Evolutionary conservation across 2,329 filamentous ascomycete species (phyloP), one percentile per base, ranked within the genome.

Genomic region (Trichoderma sp.): DNA sequence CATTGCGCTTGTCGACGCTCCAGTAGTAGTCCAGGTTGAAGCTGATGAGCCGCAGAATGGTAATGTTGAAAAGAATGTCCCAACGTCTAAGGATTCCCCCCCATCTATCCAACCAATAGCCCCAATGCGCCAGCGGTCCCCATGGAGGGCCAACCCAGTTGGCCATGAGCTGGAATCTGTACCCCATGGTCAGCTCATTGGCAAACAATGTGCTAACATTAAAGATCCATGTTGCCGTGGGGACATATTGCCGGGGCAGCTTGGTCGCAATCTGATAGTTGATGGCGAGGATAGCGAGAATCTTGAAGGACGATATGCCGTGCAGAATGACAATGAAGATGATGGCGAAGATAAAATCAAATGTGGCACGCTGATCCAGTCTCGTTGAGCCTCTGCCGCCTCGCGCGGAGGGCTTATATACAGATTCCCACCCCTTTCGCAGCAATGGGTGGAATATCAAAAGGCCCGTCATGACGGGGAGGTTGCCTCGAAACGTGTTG

Each of bases 41-140:
- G 77, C 94, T 97, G 74, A 99, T 93, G 57, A 98, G 84, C 5
- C 95, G 90, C 67, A 99, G 82, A 29, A 98, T 90, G 3, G 94
- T 97, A 70, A 99, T 88, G 75, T 99, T 99, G 84, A 99, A 99
- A 5, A 97, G 85, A n/a, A 99, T 89, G 77, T 98, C 93, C 95
- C 95, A 99, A 68, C 94, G 87, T 0, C 90, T 84, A 76, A 97
- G 89, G n/a, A 99, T 81, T 0, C 95, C 95, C 8, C 92, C 89
- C 71, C 90, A 90, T 63, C 85, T 84, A 79, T 99, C 95, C 17
- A 98, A 81, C 82, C 87, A 91, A 52, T 83, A 81, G 8, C 89
- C 93, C 83, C 90, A 90, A 22, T 83, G 81, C 37, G 86, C 81
- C 45, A 89, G 75, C 2, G 77, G 68, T 8, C 82, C 80, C 19